These are phyloP conservation scores for Cronartium ribicola DNA, from an alignment of 1,284 basidiomycete species.

Conservation along the genomic window DNA sequence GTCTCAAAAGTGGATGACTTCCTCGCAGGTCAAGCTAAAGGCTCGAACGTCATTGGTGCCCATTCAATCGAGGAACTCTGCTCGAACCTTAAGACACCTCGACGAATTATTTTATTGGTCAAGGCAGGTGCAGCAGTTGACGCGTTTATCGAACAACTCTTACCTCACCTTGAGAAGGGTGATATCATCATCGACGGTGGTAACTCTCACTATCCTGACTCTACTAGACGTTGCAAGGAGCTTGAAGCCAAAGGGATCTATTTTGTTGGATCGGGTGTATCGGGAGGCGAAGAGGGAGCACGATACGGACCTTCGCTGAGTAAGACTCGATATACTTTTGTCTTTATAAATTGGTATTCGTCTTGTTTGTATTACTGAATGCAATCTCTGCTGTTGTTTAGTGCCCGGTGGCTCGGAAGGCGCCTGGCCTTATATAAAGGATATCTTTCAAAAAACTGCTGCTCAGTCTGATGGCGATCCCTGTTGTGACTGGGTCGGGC, in stretches of 20 bases:
- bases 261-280: conserved; percentile 98
- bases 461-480: conserved; percentile 93
- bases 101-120: conserved; percentile 91
- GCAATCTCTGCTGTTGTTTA: conserved; percentile 13
- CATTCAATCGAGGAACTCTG: conserved; percentile 84
- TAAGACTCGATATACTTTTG: conserved; percentile 26
- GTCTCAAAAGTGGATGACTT: conserved; percentile 94
- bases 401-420: conserved; percentile 92
- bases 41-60: conserved; percentile 71
- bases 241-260: conserved; percentile 90
- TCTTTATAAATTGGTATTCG: background rate
- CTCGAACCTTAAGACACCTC: conserved; percentile 58
- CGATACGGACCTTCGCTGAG: conserved; percentile 92
- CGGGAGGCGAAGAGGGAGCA: conserved; percentile 98
- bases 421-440: conserved; percentile 95
- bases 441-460: conserved; percentile 97
- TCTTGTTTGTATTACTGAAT: too few relatives aligned
- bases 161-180: conserved; percentile 61
- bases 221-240: conserved; percentile 87
- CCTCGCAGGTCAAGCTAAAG: conserved; percentile 95
- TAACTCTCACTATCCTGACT: conserved; percentile 99
- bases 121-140: conserved; percentile 62
- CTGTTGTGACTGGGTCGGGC: conserved; percentile 99
- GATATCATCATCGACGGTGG: conserved; percentile 99
- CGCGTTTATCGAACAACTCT: conserved; percentile 59